Evolutionary conservation across 176 grass and related monocot species (phyloP), one percentile per base, ranked within the genome.

Genomic region (Oryza coarctata): DNA sequence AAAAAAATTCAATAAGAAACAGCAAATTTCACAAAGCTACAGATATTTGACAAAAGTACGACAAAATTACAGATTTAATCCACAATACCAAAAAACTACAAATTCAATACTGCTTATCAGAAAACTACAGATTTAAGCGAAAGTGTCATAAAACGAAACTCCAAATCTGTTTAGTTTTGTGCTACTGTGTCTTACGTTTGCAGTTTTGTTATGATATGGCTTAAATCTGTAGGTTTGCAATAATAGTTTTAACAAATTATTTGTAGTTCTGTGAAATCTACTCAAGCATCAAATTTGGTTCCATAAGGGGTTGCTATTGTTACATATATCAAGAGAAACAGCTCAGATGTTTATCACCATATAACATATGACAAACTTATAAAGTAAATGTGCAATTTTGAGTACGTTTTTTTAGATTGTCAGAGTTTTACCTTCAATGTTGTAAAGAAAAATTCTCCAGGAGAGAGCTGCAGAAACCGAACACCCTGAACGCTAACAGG

Each of bases 381-480:
- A 32, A 77, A 31, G 3, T 4, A 77, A 66, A 78, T 31, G 44
- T 45, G 9, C 71, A 47, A 27, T 39, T n/a, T 45, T 61, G 29
- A 61, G 15, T 40, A 27, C 60, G 28, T 35, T 31, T 1, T 69
- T 18, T 85, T 9, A 87, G 8, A 47, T 76, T 73, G 75, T 30
- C 14, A 36, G 36, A 70, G 33, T 25, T 71, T 93, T 82, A 98
- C 96, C 96, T 98, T 98, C 25, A 98, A 27, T 79, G 96, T 95
- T 63, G 96, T 98, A 87, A 98, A 98, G 93, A 98, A 98, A 86
- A 98, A 98, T 44, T 98, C 96, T 20, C 96, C 93, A 90, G 96
- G 96, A 40, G 96, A 98, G 8, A 98, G 89, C 82, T 98, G 96
- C 79, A 98, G 78, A 74, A 98, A 98, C 13, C 96, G 82, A 65